Evolutionary conservation across 768 basidiomycete species (phyloP).

Genomic region (Trametes coccinea): DNA sequence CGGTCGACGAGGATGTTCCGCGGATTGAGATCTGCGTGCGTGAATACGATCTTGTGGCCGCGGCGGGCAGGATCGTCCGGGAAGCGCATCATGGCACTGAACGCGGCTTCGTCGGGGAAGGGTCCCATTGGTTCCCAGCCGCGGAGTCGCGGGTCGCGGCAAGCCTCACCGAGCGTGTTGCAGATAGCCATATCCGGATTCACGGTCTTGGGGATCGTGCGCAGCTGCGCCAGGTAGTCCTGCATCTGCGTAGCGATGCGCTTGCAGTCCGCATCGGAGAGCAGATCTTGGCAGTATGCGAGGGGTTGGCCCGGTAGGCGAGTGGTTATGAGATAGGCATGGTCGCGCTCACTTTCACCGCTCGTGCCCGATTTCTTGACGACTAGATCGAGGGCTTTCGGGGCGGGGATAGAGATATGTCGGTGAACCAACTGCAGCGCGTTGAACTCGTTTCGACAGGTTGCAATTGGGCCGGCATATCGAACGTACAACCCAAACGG

Average conservation of each 20-base stretch:
- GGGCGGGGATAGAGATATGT: neutral
- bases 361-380: neutral
- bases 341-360: neutral
- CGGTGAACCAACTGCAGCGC: neutral
- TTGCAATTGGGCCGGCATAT: neutral
- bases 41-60: slow-evolving; percentile 18
- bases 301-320: neutral
- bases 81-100: neutral
- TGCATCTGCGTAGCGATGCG: neutral
- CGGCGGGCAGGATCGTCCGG: neutral
- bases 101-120: neutral
- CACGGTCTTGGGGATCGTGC: neutral
- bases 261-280: neutral
- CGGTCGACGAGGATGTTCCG: slow-evolving; percentile 25
- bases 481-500: neutral
- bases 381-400: neutral
- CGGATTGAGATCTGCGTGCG: slow-evolving; percentile 27
- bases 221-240: neutral
- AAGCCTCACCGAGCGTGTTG: neutral
- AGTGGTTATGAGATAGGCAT: neutral
- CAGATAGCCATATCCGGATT: neutral
- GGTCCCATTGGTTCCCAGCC: neutral
- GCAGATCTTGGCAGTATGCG: neutral
- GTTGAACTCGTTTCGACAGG: neutral
- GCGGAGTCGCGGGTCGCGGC: neutral